Evolutionary conservation across 1,139 yeast genomes (phyloP), one percentile per base, ranked within the genome.

Genomic region (Sugiyamaella xylanicola): DNA sequence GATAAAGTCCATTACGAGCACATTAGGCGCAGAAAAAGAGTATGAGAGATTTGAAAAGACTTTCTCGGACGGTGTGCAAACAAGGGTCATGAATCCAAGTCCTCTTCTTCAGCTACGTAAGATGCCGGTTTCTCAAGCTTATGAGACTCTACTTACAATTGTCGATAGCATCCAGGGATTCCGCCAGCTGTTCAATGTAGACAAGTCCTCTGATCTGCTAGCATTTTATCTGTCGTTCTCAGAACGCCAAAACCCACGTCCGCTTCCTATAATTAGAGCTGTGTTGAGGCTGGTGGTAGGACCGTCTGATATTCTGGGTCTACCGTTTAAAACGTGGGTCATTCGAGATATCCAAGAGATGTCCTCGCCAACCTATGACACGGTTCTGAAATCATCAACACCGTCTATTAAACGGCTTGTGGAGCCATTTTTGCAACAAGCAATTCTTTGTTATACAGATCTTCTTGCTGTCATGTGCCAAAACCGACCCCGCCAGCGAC

Each of bases 401-500:
- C 56, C 58, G 1, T 51, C 54, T 9, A 51, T 58, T 20, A 40
- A 59, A 22, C 48, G 47, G 36, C 48, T 54, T 20, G 55, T 61
- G 25, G 67, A 64, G 7, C 56, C 59, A 37, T 70, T 71, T 51
- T 40, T 67, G 44, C 53, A 55, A 2, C 67, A 67, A 29, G 73
- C 74, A 0, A 59, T 58, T 9, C 56, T 61, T 22, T 66, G 72
- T 56, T 72, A 68, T 56, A 54, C 60, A 20, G 90, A 86, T 57
- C 74, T 79, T 64, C 67, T 87, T 40, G 80, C 83, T 11, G 75
- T 79, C 1, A 74, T 77, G 59, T 85, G 89, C 16, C 87, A 85
- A 68, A 92, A 92, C 66, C 83, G 89, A 22, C 84, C 96, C 54
- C 79, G 97, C 53, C 93, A 89, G 66, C 81, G 97, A 61, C 97